Conservation (phyloP, 2,329 filamentous ascomycete species). For the Aspergillus flavus region DNA sequence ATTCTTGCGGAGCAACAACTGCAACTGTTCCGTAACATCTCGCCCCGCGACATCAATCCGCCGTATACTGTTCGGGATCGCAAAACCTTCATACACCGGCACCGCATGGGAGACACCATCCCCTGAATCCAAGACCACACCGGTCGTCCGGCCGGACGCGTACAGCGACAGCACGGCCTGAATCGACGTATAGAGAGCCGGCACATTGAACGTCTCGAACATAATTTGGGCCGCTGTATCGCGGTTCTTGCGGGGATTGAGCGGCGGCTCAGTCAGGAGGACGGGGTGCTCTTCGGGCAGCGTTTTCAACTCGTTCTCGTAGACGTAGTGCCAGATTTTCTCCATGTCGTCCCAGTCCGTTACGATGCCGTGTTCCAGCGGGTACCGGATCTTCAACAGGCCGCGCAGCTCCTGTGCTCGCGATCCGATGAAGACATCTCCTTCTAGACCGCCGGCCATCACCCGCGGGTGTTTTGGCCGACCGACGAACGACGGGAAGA, state of each 20-base stretch:
- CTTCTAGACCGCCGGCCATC: conserved; percentile 93
- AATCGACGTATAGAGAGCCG: conserved; percentile 93
- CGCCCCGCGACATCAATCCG: conserved; percentile 94
- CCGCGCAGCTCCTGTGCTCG: conserved; percentile 89
- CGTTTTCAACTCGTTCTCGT: conserved; percentile 92
- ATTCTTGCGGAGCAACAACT: conserved; percentile 85
- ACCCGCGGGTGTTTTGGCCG: conserved; percentile 93
- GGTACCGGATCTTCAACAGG: conserved; percentile 92
- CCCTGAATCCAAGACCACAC: conserved; percentile 91
- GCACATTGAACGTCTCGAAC: conserved; percentile 98
- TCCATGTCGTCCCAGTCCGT: conserved; percentile 99
- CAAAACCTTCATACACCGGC: conserved; percentile 96
- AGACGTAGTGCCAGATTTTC: conserved; percentile 98
- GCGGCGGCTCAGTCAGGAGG: conserved; percentile 89
- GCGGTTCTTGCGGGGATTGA: conserved; percentile 93
- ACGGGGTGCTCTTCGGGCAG: conserved; percentile 98
- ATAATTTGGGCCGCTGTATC: conserved; percentile 96
- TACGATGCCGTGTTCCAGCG: conserved; percentile 95
- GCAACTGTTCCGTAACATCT: conserved; percentile 94
- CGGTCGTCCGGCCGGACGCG: conserved; percentile 91
- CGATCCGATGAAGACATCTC: conserved; percentile 94
- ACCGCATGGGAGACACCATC: conserved; percentile 97
- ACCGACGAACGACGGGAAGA: conserved; percentile 95
- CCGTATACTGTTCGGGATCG: conserved; percentile 92
- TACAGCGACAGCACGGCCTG: conserved; percentile 96